phyloP scores from a whole-genome alignment of 257 asterid species.

The Solanum clarkiae region DNA sequence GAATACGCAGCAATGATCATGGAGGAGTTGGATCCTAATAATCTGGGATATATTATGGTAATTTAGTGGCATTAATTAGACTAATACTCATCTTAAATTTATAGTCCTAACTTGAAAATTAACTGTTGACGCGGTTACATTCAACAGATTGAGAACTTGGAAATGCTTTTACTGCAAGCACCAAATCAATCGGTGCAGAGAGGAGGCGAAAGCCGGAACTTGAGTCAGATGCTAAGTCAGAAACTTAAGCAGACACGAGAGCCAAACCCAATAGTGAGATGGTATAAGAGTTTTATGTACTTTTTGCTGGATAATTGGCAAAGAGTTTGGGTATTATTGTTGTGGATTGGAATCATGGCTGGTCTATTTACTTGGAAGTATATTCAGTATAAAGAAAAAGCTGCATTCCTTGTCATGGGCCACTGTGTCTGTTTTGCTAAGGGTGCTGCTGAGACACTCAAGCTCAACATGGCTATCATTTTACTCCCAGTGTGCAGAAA shows the following conservation, averaged over 20 bases:
- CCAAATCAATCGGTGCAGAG: conserved; percentile 37
- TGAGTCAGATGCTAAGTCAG: conserved; percentile 85
- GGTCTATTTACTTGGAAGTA: conserved; percentile 70
- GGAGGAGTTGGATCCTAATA: conserved; percentile 79
- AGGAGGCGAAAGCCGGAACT: conserved; percentile 58
- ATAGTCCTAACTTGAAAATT: background rate
- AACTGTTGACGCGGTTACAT: background rate
- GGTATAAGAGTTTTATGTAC: conserved; percentile 44
- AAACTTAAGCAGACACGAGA: conserved; percentile 61
- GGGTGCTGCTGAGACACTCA: conserved; percentile 94
- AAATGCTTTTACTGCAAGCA: conserved; percentile 81
- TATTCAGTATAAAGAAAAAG: conserved; percentile 44
- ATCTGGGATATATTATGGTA: conserved; percentile 67
- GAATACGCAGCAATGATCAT: conserved; percentile 83
- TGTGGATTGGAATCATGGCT: conserved; percentile 87
- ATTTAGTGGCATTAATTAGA: background rate
- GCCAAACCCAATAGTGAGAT: conserved; percentile 22
- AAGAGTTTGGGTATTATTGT: conserved; percentile 73
- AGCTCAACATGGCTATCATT: conserved; percentile 88
- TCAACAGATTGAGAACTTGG: conserved; percentile 68
- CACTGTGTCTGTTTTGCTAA: conserved; percentile 81
- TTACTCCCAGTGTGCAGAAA: conserved; percentile 79
- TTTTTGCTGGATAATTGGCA: conserved; percentile 80
- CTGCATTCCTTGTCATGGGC: conserved; percentile 58
- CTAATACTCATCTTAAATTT: background rate